phyloP scores from a whole-genome alignment of 176 grass and related monocot species.

The Alopecurus myosuroides region DNA sequence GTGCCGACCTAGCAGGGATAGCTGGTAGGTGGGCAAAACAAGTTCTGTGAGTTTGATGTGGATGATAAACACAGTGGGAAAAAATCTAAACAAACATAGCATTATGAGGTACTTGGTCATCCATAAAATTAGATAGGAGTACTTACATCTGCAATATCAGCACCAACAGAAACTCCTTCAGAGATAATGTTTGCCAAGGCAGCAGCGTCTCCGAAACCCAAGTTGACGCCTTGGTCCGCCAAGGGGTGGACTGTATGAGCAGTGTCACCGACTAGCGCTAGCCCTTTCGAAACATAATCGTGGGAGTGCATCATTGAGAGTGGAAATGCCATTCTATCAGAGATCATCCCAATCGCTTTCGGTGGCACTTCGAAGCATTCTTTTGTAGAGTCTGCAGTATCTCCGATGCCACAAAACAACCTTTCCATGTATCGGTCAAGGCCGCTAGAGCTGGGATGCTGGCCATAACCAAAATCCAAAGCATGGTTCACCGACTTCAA shows the following conservation, averaged over 20 bases:
- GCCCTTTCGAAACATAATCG: no score
- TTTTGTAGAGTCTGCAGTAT: slow-evolving; percentile 48
- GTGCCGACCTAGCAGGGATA: slow-evolving; percentile 59
- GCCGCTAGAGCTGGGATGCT: slow-evolving; percentile 42
- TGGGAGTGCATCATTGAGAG: slow-evolving; percentile 64
- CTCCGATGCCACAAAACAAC: slow-evolving; percentile 43
- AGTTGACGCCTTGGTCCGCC: no score
- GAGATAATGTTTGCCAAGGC: no score
- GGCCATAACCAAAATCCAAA: no score
- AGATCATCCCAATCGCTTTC: slow-evolving; percentile 54
- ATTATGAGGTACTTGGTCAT: no score
- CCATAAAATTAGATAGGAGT: background rate
- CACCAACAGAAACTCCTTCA: no score
- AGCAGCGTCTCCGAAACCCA: no score
- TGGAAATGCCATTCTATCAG: slow-evolving; percentile 78
- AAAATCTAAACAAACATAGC: no score
- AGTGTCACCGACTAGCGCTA: no score
- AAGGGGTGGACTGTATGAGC: no score
- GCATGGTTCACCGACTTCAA: slow-evolving; percentile 70
- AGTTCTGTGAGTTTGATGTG: background rate
- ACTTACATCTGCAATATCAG: slow-evolving; percentile 67
- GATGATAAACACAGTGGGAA: no score
- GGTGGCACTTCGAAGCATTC: slow-evolving; percentile 85
- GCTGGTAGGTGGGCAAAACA: slow-evolving; percentile 32
- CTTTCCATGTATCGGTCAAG: slow-evolving; percentile 59